phyloP scores from a whole-genome alignment of 495 filamentous ascomycete species.

The Penicillium cataractarum region DNA sequence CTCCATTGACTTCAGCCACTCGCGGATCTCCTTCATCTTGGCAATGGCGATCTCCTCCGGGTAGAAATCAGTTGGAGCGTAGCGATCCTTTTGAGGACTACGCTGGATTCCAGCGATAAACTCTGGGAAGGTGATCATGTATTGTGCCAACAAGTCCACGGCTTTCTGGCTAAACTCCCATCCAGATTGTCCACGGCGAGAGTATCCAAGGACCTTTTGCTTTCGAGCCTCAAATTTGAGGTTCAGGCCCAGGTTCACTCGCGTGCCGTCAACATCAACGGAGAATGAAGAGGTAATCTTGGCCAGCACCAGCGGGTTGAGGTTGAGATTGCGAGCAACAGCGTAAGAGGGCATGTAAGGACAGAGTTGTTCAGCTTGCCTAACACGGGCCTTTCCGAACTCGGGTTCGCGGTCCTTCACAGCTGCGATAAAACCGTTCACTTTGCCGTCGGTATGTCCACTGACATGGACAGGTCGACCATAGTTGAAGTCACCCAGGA shows the following conservation, averaged over 20 bases:
- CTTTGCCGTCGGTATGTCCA: conserved; percentile 71
- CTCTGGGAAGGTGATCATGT: conserved; percentile 92
- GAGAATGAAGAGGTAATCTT: conserved; percentile 95
- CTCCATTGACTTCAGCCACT: conserved; percentile 89
- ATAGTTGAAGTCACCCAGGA: conserved; percentile 94
- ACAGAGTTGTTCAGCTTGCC: conserved; percentile 62
- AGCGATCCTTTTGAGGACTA: conserved; percentile 72
- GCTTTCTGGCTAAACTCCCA: conserved; percentile 96
- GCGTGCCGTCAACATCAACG: conserved; percentile 74
- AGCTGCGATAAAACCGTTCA: conserved; percentile 73
- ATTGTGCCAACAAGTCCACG: conserved; percentile 75
- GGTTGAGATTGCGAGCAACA: conserved; percentile 76
- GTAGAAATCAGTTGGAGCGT: conserved; percentile 87
- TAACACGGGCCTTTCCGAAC: conserved; percentile 75
- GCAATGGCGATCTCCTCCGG: conserved; percentile 62
- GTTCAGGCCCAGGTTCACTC: conserved; percentile 90
- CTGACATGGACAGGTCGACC: conserved; percentile 84
- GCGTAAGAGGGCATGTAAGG: conserved; percentile 85
- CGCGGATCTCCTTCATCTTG: conserved; percentile 78
- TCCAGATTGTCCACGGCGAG: conserved; percentile 76
- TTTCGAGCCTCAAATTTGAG: conserved; percentile 96
- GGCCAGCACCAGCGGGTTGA: conserved; percentile 86
- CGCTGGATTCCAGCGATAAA: conserved; percentile 86
- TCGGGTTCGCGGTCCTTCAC: conserved; percentile 73
- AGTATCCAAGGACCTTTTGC: conserved; percentile 95